Evolutionary conservation across 805 yeast species (phyloP), one percentile per base, ranked within the genome.

Genomic region (Wickerhamiella domercqiae): DNA sequence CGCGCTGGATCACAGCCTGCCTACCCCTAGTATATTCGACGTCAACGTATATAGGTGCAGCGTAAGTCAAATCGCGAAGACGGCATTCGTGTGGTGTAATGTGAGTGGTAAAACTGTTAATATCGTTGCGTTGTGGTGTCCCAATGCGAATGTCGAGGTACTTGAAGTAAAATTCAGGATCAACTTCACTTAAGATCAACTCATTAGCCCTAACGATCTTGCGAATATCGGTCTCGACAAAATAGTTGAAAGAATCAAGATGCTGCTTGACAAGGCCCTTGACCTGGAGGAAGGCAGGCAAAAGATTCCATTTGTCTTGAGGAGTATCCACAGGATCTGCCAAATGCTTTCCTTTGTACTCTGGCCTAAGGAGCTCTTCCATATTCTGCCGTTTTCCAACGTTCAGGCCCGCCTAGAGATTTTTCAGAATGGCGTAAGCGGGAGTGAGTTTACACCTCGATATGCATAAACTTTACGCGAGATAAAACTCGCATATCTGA

Each of bases 181-280:
- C 97, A 26, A 90, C 97, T 58, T 90, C 98, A 49, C 90, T 76
- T 20, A 90, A 63, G 29, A 90, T 84, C 37, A 71, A 61, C 60
- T 86, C 86, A 57, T 90, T 90, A 13, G 99, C 98, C 48, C 71
- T 65, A 42, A 90, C 78, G 57, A 90, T 90, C 55, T 90, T 87
- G 61, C 81, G 83, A 56, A 90, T 67, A 55, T 90, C 99, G 5
- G 73, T 75, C 51, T 90, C 96, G 15, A 90, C 93, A 56, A 90
- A 90, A 61, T 82, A 90, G 55, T 90, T 87, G 67, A 83, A 90
- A n/a, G 98, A 90, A 55, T 90, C 98, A 53, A 90, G 66, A 64
- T 90, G 98, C 63, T 90, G 98, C 53, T 90, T 90, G 33, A 90
- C 97, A 36, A 90, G 63, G 38, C 98, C 98, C 56, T 90, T 90